A percentile compares a stretch with the other conserved stretches of the same genome.
phyloP scores from a whole-genome alignment of 768 basidiomycete genomes.

The Agaricus subrufescens region DNA sequence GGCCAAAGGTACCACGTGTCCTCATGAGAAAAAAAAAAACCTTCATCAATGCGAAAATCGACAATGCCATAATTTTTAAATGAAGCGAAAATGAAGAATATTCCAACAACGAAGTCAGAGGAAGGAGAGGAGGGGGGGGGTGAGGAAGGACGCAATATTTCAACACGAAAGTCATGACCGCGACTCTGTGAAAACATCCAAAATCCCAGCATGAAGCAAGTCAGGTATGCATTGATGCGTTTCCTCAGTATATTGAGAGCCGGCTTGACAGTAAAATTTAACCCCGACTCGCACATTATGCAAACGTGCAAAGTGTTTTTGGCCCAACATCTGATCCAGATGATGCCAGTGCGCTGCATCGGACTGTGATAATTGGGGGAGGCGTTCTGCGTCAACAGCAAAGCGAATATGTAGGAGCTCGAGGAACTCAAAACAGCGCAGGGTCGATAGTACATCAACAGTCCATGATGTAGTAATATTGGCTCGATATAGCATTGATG shows the following conservation, averaged over 20 bases:
- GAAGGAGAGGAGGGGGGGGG: too few relatives aligned
- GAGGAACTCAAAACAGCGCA: constrained; percentile 1
- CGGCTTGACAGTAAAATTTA: constrained; percentile 6
- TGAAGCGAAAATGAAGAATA: too few relatives aligned
- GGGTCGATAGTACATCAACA: constrained; percentile 2
- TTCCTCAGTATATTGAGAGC: constrained; percentile 5
- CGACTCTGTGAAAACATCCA: constrained; percentile 4
- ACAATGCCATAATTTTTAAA: too few relatives aligned
- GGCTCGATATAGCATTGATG: not conserved
- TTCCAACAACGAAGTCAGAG: too few relatives aligned
- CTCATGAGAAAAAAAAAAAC: too few relatives aligned
- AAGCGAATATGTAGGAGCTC: not conserved
- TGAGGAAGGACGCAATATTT: not conserved
- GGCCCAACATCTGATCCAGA: constrained; percentile 3
- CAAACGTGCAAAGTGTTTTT: not conserved
- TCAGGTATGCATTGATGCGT: not conserved
- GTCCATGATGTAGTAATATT: constrained; percentile 3
- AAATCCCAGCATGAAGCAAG: constrained; percentile 1
- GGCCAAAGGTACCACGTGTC: too few relatives aligned
- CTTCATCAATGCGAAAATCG: too few relatives aligned
- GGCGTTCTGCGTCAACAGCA: constrained; percentile 3
- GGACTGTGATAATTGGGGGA: constrained; percentile 6
- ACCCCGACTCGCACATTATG: constrained; percentile 3
- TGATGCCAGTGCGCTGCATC: constrained; percentile 1
- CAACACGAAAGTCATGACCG: not conserved